phyloP scores from a whole-genome alignment of 1,284 basidiomycete genomes.

The Marasmius sp. region DNA sequence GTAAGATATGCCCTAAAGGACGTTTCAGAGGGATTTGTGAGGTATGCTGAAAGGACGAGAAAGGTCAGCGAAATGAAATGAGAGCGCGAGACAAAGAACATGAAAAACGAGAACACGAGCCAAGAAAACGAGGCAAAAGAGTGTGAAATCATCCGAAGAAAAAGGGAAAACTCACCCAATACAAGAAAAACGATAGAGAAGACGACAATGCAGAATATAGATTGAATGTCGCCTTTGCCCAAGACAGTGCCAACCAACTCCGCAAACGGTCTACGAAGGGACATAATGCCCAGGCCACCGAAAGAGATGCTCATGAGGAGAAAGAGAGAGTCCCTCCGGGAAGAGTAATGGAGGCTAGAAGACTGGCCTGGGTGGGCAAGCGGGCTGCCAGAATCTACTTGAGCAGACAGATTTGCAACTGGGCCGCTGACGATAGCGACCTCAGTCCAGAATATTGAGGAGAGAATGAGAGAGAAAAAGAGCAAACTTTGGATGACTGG shows the following conservation, averaged over 20 bases:
- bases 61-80: slow-evolving; percentile 17
- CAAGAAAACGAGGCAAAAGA: no score
- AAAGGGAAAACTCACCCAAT: slow-evolving; percentile 55
- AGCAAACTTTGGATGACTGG: background rate
- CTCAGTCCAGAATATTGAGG: slow-evolving; percentile 22
- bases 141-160: background rate
- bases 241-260: slow-evolving; percentile 49
- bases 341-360: slow-evolving; percentile 31
- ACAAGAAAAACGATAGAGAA: slow-evolving; percentile 67
- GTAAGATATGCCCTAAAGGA: slow-evolving; percentile 94
- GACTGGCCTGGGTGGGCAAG: slow-evolving; percentile 37
- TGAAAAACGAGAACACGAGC: slow-evolving; percentile 2
- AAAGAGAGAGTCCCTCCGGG: slow-evolving; percentile 40
- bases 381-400: slow-evolving; percentile 31
- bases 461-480: slow-evolving; percentile 7
- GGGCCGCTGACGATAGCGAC: slow-evolving; percentile 33
- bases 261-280: slow-evolving; percentile 53
- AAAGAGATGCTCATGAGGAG: slow-evolving; percentile 65
- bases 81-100: slow-evolving; percentile 11
- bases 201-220: slow-evolving; percentile 65
- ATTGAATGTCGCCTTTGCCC: slow-evolving; percentile 63
- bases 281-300: slow-evolving; percentile 59
- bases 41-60: slow-evolving; percentile 65
- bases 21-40: slow-evolving; percentile 90
- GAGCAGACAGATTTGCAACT: slow-evolving; percentile 45